Evolutionary conservation across 1,284 basidiomycete genomes (phyloP).

Genomic region (Microbotryomycetes sp.): DNA sequence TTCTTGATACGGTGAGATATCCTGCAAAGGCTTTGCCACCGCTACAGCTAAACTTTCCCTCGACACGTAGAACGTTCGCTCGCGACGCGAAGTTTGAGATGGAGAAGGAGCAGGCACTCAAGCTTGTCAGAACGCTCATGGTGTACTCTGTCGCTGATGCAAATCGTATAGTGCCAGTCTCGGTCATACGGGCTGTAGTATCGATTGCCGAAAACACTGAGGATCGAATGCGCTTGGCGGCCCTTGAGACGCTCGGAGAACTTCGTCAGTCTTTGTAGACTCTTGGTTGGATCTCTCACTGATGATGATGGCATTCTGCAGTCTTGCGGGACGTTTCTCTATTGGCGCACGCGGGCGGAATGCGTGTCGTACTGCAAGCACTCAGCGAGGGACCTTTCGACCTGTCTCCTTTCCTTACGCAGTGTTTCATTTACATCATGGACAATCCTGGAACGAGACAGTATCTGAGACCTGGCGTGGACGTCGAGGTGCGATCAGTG

Average conservation of each 20-base stretch:
- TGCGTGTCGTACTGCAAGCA: slow-evolving; percentile 77
- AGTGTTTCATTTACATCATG: slow-evolving; percentile 72
- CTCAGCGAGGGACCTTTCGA: slow-evolving; percentile 82
- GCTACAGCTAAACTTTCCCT: background rate
- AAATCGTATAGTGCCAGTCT: slow-evolving; percentile 51
- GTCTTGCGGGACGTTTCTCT: slow-evolving; percentile 73
- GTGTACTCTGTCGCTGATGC: slow-evolving; percentile 35
- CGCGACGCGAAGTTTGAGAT: slow-evolving; percentile 73
- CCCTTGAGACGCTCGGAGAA: slow-evolving; percentile 84
- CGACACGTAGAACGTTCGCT: slow-evolving; percentile 59
- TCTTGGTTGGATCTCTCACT: background rate
- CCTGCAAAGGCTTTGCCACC: background rate
- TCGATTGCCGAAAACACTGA: slow-evolving; percentile 89
- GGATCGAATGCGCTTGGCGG: slow-evolving; percentile 76
- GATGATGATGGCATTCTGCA: slow-evolving; percentile 4
- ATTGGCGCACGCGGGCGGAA: slow-evolving; percentile 70
- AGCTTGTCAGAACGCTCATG: slow-evolving; percentile 59
- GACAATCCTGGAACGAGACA: slow-evolving; percentile 77
- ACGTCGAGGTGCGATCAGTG: slow-evolving; percentile 74
- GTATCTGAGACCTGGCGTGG: slow-evolving; percentile 72
- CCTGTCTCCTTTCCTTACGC: slow-evolving; percentile 72
- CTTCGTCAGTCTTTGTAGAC: slow-evolving; percentile 54
- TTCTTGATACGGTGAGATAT: slow-evolving; percentile 68
- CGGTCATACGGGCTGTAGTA: slow-evolving; percentile 76
- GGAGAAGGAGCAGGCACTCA: slow-evolving; percentile 92